Evolutionary conservation across 1,284 basidiomycete genomes (phyloP).

Genomic region (Leccinum subfulvum): DNA sequence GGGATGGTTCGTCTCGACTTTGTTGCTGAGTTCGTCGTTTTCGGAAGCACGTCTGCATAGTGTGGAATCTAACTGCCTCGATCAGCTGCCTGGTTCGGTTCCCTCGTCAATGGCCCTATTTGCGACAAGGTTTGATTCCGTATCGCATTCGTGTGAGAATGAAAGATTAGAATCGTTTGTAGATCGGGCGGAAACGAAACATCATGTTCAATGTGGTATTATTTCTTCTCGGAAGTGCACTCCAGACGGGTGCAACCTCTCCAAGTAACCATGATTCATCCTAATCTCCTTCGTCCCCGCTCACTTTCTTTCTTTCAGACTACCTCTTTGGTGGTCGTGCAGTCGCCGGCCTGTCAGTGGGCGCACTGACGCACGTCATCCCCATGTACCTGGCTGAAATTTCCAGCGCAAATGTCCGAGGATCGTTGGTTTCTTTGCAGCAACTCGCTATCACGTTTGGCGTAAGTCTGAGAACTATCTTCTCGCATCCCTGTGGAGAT

Average conservation of each 20-base stretch:
- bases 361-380: conserved; percentile 35
- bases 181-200: conserved; percentile 34
- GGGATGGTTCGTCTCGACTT: conserved; percentile 35
- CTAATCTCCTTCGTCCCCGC: background rate
- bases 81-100: conserved; percentile 35
- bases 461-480: conserved; percentile 19
- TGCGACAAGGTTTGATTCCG: conserved; percentile 31
- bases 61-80: conserved; percentile 3
- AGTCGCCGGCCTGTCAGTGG: conserved; percentile 31
- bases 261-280: conserved; percentile 10
- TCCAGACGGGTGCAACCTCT: conserved; percentile 35
- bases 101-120: conserved; percentile 31
- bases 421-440: conserved; percentile 33
- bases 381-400: conserved; percentile 38
- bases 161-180: background rate
- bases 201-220: conserved; percentile 34
- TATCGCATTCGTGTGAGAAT: background rate
- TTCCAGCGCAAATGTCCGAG: conserved; percentile 36
- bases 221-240: conserved; percentile 33
- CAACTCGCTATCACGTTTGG: conserved; percentile 36
- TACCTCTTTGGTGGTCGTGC: conserved; percentile 35
- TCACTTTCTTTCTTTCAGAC: conserved; percentile 11
- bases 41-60: background rate
- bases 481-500: background rate
- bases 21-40: conserved; percentile 29